phyloP scores from a whole-genome alignment of 1,139 yeast species.

The Pichia sp. region DNA sequence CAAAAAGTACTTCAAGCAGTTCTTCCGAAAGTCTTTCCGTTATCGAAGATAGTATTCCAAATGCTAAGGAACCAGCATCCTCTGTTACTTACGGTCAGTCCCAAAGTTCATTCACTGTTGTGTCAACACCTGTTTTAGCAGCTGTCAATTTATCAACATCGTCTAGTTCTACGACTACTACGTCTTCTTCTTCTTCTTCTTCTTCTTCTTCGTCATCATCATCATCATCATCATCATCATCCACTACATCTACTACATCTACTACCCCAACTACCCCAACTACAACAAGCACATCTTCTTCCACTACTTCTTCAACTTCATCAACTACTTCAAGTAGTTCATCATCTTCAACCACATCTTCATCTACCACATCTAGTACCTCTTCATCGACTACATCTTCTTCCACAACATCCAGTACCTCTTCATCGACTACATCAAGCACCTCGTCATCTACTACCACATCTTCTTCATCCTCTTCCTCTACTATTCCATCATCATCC shows the following conservation, averaged over 20 bases:
- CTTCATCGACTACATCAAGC: slow-evolving; percentile 1
- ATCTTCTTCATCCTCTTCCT: too few relatives aligned
- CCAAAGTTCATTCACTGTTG: slow-evolving; percentile 9
- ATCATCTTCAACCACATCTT: neutral
- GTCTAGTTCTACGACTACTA: slow-evolving; percentile 3
- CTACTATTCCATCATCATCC: neutral
- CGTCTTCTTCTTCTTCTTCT: neutral
- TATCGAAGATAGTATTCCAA: slow-evolving; percentile 11
- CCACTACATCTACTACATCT: neutral
- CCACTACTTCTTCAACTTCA: neutral
- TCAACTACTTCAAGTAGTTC: neutral
- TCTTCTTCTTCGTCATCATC: neutral
- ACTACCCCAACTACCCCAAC: too few relatives aligned
- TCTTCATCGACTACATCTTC: neutral
- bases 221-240: neutral
- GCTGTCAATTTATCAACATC: slow-evolving; percentile 1
- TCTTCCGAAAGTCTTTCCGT: slow-evolving; percentile 3
- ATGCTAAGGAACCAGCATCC: slow-evolving; percentile 10
- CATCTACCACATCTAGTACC: neutral
- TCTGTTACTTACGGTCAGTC: slow-evolving; percentile 10
- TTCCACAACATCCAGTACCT: neutral
- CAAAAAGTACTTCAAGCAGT: slow-evolving; percentile 16
- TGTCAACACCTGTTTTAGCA: slow-evolving; percentile 2
- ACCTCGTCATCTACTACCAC: neutral
- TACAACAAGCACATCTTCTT: too few relatives aligned